Evolutionary conservation across 208 protist species (phyloP).

Genomic region (Paratrypanosoma confusum): DNA sequence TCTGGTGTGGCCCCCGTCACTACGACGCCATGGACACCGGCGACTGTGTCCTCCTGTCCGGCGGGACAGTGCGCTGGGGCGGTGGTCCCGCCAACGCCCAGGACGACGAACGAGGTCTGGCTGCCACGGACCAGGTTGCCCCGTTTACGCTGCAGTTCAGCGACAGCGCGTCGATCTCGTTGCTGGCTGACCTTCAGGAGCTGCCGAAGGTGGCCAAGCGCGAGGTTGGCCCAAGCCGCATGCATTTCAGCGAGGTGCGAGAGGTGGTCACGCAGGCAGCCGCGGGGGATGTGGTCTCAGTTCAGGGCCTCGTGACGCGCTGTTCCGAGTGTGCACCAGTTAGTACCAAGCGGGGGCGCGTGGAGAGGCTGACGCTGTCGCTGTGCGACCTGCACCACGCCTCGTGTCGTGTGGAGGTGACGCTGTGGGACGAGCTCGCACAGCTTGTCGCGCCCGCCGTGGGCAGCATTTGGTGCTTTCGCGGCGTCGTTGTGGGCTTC

Average conservation of each 20-base stretch:
- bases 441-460: conserved; percentile 10
- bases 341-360: conserved; percentile 48
- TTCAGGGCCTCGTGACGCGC: conserved; percentile 26
- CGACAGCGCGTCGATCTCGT: conserved; percentile 20
- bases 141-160: conserved; percentile 29
- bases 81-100: conserved; percentile 18
- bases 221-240: no score
- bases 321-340: conserved; percentile 15
- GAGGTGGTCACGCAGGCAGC: conserved; percentile 11
- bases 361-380: conserved; percentile 24
- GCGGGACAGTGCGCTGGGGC: conserved; percentile 14
- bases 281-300: conserved; percentile 38
- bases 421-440: conserved; percentile 54
- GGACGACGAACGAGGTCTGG: no score
- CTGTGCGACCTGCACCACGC: conserved; percentile 11
- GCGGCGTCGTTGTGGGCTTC: conserved; percentile 27
- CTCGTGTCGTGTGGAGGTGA: conserved; percentile 30
- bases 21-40: conserved; percentile 12
- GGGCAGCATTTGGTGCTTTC: conserved; percentile 56
- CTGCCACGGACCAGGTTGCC: no score
- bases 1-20: conserved; percentile 8
- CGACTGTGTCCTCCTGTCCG: conserved; percentile 18
- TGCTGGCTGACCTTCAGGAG: not conserved
- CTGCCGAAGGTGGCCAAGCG: not conserved
- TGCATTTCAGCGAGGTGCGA: no score